phyloP scores from a whole-genome alignment of 108 stramenopile genomes.

The Nitzschia sp. region DNA sequence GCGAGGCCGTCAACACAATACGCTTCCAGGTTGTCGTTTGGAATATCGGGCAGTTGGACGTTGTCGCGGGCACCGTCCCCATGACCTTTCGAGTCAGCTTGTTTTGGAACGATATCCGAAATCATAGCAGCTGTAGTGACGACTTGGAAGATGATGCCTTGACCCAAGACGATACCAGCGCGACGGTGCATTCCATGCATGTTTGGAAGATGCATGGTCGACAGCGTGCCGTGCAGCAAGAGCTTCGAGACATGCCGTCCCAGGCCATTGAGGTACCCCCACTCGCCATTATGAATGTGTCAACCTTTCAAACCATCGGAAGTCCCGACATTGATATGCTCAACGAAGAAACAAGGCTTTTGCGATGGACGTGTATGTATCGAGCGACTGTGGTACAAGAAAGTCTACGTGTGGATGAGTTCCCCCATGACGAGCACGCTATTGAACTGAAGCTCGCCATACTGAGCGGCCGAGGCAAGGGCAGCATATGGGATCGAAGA shows the following conservation, averaged over 20 bases:
- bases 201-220: constrained; percentile 39
- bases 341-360: constrained; percentile 23
- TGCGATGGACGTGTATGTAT: constrained; percentile 54
- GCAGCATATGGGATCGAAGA: constrained; percentile 49
- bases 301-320: constrained; percentile 47
- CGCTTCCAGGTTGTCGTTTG: constrained; percentile 45
- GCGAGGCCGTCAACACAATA: constrained; percentile 18
- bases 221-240: constrained; percentile 22
- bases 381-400: constrained; percentile 46
- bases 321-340: constrained; percentile 41
- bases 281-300: constrained; percentile 53
- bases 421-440: constrained; percentile 62
- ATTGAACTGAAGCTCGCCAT: constrained; percentile 44
- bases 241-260: constrained; percentile 2
- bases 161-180: background rate
- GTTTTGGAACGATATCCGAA: constrained; percentile 39
- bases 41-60: constrained; percentile 40
- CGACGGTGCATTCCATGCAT: background rate
- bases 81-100: constrained; percentile 43
- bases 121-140: no score
- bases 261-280: constrained; percentile 43
- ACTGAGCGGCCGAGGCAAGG: constrained; percentile 36
- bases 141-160: background rate
- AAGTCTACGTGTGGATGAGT: constrained; percentile 41
- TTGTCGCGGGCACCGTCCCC: constrained; percentile 24